phyloP scores from a whole-genome alignment of 495 filamentous ascomycete species.

The Penicillium maclennaniae region DNA sequence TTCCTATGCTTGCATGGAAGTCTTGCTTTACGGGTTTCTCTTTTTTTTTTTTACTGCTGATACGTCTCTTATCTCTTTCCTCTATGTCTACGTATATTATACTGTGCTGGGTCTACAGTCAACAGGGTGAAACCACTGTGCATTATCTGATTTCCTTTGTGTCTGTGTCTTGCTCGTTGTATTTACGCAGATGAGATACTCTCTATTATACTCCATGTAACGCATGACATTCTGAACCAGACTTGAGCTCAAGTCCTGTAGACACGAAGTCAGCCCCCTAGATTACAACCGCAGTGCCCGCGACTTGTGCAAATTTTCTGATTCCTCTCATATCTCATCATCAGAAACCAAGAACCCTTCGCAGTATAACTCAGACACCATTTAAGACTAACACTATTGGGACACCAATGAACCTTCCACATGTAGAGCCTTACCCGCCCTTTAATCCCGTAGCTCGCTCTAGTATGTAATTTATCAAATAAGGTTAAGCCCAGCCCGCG shows the following conservation, averaged over 20 bases:
- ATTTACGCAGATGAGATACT: background rate
- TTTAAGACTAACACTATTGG: too few relatives aligned
- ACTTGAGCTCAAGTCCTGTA: background rate
- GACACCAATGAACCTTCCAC: background rate
- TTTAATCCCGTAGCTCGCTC: background rate
- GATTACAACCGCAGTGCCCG: background rate
- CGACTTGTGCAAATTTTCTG: too few relatives aligned
- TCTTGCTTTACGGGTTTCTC: constrained; percentile 7
- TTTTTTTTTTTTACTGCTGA: constrained; percentile 12
- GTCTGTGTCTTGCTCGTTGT: background rate
- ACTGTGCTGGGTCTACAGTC: constrained; percentile 20
- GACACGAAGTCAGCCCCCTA: background rate
- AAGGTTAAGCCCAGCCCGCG: background rate
- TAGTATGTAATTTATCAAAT: background rate
- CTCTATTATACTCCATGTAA: background rate
- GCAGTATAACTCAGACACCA: too few relatives aligned
- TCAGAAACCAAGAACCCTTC: too few relatives aligned
- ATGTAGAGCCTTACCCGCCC: too few relatives aligned
- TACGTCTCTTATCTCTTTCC: constrained; percentile 6
- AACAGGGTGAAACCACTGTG: constrained; percentile 15
- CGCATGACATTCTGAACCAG: background rate
- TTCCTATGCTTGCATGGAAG: constrained; percentile 2
- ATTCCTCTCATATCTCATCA: too few relatives aligned
- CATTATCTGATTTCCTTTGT: constrained; percentile 17
- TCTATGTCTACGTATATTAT: constrained; percentile 28